Conservation (phyloP, 1,139 yeast species). For the Debaryomyces sp. region DNA sequence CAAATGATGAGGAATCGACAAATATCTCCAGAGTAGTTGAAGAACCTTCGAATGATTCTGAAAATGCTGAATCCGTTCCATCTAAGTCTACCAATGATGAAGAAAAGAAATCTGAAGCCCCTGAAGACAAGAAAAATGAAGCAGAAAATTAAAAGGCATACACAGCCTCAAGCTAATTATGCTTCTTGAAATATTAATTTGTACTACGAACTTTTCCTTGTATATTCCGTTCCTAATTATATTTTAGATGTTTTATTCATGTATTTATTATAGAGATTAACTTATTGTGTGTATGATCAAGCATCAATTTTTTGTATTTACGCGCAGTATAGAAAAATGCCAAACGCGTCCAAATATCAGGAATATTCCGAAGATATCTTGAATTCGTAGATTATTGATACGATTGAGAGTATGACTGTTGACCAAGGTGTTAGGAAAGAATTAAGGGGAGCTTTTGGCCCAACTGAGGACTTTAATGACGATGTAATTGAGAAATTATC, state of each 20-base stretch:
- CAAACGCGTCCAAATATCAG: neutral
- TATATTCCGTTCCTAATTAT: conserved; percentile 1
- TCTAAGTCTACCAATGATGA: conserved; percentile 9
- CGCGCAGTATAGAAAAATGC: conserved; percentile 3
- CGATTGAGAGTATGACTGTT: conserved; percentile 11
- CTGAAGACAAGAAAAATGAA: conserved; percentile 13
- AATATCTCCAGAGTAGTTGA: conserved; percentile 2
- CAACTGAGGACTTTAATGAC: conserved; percentile 41
- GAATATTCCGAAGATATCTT: neutral
- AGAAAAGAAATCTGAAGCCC: conserved; percentile 13
- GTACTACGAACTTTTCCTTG: neutral
- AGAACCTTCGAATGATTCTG: conserved; percentile 4
- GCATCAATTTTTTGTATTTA: neutral
- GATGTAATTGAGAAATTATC: conserved; percentile 47
- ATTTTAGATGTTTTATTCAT: neutral
- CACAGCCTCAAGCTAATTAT: neutral
- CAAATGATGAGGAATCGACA: conserved; percentile 1
- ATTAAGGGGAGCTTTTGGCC: conserved; percentile 45
- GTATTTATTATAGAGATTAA: neutral
- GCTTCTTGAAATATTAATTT: neutral
- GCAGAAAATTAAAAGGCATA: conserved; percentile 6
- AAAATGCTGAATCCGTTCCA: neutral
- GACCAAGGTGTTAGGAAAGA: conserved; percentile 16
- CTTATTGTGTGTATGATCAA: neutral
- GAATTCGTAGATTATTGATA: neutral